Evolutionary conservation across 179 eudicot genomes (phyloP).

Genomic region (Nepenthes alata): DNA sequence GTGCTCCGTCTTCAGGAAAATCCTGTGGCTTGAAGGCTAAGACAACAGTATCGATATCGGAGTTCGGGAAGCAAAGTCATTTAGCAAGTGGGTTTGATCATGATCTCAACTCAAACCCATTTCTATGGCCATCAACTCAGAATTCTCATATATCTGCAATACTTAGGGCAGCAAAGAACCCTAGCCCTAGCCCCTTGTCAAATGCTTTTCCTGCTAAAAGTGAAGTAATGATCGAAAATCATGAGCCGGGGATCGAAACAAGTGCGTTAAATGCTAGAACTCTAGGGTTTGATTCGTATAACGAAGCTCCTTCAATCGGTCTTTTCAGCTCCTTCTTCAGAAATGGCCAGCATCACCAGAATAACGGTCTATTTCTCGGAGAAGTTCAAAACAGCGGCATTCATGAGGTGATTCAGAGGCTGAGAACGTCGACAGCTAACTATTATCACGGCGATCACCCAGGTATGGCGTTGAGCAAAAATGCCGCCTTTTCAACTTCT

Average conservation of each 20-base stretch:
- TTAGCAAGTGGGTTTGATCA: constrained; percentile 25
- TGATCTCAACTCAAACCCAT: not conserved
- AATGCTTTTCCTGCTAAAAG: no score
- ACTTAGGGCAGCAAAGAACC: constrained; percentile 36
- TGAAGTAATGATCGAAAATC: no score
- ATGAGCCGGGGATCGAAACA: no score
- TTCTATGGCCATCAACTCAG: constrained; percentile 27
- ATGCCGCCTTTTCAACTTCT: constrained; percentile 13
- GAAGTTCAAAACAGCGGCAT: constrained; percentile 28
- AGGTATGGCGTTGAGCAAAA: constrained; percentile 8
- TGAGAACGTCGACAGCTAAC: constrained; percentile 29
- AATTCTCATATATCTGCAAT: constrained; percentile 45
- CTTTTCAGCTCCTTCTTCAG: constrained; percentile 24
- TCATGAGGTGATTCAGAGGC: constrained; percentile 47
- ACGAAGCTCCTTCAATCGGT: constrained; percentile 16
- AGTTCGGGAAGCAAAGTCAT: constrained; percentile 24
- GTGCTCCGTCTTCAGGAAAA: constrained; percentile 3
- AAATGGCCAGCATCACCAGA: constrained; percentile 23
- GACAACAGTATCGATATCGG: constrained; percentile 12
- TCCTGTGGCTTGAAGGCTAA: constrained; percentile 14
- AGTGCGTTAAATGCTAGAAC: constrained; percentile 13
- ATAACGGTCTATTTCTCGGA: constrained; percentile 20
- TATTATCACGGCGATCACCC: constrained; percentile 24
- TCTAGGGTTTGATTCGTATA: constrained; percentile 28
- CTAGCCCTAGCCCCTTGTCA: constrained; percentile 18